Base-by-base conservation (phyloP, 1,284 basidiomycete genomes). In the Austroboletus niveus region DNA sequence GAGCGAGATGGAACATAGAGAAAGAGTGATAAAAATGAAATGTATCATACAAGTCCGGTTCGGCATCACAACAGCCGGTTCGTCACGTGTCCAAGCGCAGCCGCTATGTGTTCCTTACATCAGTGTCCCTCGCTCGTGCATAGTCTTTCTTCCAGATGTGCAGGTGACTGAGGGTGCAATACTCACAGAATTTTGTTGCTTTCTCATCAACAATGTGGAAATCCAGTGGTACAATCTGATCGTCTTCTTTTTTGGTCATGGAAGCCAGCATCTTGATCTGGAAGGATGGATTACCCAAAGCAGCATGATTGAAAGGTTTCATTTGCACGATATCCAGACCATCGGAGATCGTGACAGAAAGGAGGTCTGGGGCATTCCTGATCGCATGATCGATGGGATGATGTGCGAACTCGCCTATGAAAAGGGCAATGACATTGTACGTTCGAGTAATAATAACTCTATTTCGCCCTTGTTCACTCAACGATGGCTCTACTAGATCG, bases 241-340 rank as follows among this genome's bases (percentile, higher is more conserved):
- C 27, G 51, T 87, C 43, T 70, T 86, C 51, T 86, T 80, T 58
- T 87, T 82, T 59, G 80, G 84, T 7, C 83, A 85, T 60, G 84
- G 84, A 4, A 77, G 76, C 54, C 72, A 63, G 39, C 57, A 77
- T 8, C 60, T 65, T 8, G 76, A 81, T 15, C 83, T 82, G 17
- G 59, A 65, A 11, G 78, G 74, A 34, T 85, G 82, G 82, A 75
- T 74, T 52, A 66, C 70, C 34, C 67, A 63, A 15, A 51, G 58
- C 27, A 66, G 69, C 20, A 70, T 70, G 40, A 78, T 82, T 5
- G 75, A 85, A 54, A 72, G 79, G 36, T 63, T 86, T 11, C 82
- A 82, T 58, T 69, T 83, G 2, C 77, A 81, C 50, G 84, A 86
- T 59, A 71, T 78, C 45, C 10, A 32, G 15, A 54, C 52, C 2